Evolutionary conservation across 345 rosid genomes (phyloP), one percentile per base, ranked within the genome.

Genomic region (Erysimum cheiranthoides): DNA sequence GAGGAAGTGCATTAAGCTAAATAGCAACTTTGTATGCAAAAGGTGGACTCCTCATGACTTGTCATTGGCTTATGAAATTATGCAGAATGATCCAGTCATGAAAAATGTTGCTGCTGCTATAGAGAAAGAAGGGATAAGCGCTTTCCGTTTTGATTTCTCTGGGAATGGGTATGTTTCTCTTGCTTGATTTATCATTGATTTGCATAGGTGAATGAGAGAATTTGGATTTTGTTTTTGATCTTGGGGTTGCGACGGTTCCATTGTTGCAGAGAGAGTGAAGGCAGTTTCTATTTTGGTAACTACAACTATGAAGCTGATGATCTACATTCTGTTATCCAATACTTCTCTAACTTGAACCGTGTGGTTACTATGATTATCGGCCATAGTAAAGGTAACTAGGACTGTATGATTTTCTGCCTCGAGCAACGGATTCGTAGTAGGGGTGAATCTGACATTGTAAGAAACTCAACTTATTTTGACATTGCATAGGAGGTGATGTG

Each of bases 361-460:
- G 79, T 63, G 36, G 79, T 84, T 65, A 56, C 45, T 67, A 85
- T 88, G 68, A 69, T 87, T 73, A 76, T 89, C 28, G 91, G 97
- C 53, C 97, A 91, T 61, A 91, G 97, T 79, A 90, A 93, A 90
- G 98, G 98, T 93, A 63, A 68, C 76, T 66, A 17, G 5, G 16
- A 31, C 38, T 36, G 39, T 61, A 67, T 38, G 30, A 36, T 43
- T 17, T 40, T 17, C 51, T 43, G 25, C 32, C 17, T 54, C 3
- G 54, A 69, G 16, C 9, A 10, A 5, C 5, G 1, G 28, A 4
- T 17, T 63, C 49, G 11, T 10, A 35, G 46, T 18, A 27, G n/a
- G 58, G 42, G 49, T 45, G 10, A 64, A 64, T 10, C 56, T 25
- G 31, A 66, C 38, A 34, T 39, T 30, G 56, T 66, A 16, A 54